Base-by-base conservation (phyloP, 345 rosid species). In the Lumnitzera littorea region DNA sequence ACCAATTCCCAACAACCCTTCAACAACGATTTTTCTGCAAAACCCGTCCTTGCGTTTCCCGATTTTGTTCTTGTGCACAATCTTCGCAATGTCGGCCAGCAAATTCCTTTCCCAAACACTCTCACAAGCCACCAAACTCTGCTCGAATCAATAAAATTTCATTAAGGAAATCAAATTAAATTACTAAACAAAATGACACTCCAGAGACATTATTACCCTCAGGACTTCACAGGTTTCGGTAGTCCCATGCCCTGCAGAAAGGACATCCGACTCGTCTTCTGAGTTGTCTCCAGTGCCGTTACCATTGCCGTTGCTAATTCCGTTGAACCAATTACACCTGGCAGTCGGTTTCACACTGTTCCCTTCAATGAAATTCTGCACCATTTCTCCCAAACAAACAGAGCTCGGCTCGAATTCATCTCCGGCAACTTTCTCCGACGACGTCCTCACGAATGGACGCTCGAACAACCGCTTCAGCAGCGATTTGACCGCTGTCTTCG, bases 401-500 rank as follows among this genome's bases (percentile, higher is more conserved):
- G 96, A 87, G 75, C 91, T 87, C 58, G 96, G 96, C 75, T 87
- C 96, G 53, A 81, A 77, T 50, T 84, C 96, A 15, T 58, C 66
- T 0, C 74, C 71, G 55, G 64, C 69, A 13, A 24, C 31, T 31
- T 54, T 36, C 61, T 23, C 15, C 64, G 51, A 57, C 66, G 73
- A 50, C 62, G 62, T 73, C 77, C 58, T 86, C 84, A 60, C 62
- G 80, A 88, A 86, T 71, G 78, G 98, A 31, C 84, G 87, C 74
- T 91, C 98, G 31, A 91, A 88, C 29, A 91, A 87, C 70, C 96
- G 87, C 79, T 86, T 88, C 57, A 91, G 59, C 55, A 87, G 72
- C 51, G 96, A 91, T 74, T 86, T 91, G 61, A 69, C 83, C 66
- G 73, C 83, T 25, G 86, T 89, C 67, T 73, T 84, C 48, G 65